These are phyloP conservation scores for Firmiana major DNA, from an alignment of 345 rosid genomes.

Conservation along the genomic window DNA sequence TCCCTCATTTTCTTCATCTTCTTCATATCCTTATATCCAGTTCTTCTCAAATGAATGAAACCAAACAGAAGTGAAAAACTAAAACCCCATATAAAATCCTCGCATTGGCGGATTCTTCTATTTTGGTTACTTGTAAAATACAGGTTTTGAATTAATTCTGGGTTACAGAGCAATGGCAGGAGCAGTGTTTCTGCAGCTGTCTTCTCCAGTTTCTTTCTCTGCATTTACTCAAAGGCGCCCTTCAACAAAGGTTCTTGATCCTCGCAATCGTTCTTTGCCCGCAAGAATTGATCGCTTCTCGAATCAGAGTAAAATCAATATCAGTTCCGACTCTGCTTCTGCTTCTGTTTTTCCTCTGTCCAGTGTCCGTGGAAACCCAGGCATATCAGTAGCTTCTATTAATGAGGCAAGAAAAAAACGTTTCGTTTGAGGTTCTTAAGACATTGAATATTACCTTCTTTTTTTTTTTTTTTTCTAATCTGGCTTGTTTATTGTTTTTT, in stretches of 20 bases:
- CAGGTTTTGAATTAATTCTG: neutral
- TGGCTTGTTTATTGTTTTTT: neutral
- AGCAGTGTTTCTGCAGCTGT: neutral
- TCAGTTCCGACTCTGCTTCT: neutral
- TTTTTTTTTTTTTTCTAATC: neutral
- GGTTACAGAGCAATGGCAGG: neutral
- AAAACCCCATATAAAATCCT: too few species aligned
- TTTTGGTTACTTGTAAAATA: too few species aligned
- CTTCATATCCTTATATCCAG: too few species aligned
- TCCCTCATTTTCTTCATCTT: too few species aligned
- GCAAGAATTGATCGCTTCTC: neutral
- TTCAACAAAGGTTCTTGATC: neutral
- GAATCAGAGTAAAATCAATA: neutral
- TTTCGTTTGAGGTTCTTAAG: neutral
- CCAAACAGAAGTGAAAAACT: too few species aligned
- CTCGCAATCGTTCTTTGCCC: neutral
- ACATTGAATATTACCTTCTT: neutral
- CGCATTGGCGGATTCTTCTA: neutral
- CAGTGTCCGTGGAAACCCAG: constrained; percentile 24
- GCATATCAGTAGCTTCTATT: constrained; percentile 33
- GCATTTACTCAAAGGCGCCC: constrained; percentile 9
- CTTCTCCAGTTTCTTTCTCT: neutral
- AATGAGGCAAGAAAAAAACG: constrained; percentile 34
- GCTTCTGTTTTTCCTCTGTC: constrained; percentile 29
- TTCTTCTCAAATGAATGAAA: too few species aligned